These are phyloP conservation scores for Arthonia radiata DNA, from an alignment of 495 filamentous ascomycete genomes.

Conservation along the genomic window DNA sequence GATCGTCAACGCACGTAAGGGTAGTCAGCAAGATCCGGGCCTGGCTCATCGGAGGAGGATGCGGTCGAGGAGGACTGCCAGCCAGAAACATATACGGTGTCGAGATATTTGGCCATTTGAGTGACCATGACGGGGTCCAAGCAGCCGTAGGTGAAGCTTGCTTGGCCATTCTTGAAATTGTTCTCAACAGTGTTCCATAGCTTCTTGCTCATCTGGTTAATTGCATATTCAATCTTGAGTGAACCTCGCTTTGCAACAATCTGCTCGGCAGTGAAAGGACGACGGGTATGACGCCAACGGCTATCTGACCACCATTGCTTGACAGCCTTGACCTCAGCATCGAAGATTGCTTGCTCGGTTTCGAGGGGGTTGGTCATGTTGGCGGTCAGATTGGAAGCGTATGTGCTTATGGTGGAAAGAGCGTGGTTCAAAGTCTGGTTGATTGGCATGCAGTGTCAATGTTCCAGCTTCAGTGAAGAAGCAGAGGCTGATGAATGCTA, in stretches of 20 bases:
- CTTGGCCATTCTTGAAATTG: slow-evolving; percentile 62
- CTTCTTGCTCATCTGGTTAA: slow-evolving; percentile 76
- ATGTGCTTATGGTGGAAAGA: too few species aligned
- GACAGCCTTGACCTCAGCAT: slow-evolving; percentile 59
- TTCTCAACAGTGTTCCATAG: slow-evolving; percentile 72
- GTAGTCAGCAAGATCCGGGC: slow-evolving; percentile 94
- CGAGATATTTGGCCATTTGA: slow-evolving; percentile 96
- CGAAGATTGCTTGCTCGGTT: slow-evolving; percentile 55
- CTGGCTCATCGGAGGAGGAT: slow-evolving; percentile 80
- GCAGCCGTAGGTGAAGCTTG: slow-evolving; percentile 89
- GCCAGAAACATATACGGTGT: slow-evolving; percentile 94
- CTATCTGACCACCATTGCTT: slow-evolving; percentile 86
- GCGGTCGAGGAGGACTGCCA: slow-evolving; percentile 98
- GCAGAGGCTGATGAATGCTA: too few species aligned
- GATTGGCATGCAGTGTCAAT: too few species aligned
- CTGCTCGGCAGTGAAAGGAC: slow-evolving; percentile 86
- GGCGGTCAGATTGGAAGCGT: too few species aligned
- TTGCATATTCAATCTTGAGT: slow-evolving; percentile 76
- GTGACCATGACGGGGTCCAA: slow-evolving; percentile 95
- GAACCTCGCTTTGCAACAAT: slow-evolving; percentile 88
- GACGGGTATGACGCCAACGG: slow-evolving; percentile 77
- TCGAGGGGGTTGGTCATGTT: too few species aligned
- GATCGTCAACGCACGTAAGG: slow-evolving; percentile 44
- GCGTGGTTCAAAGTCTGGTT: too few species aligned
- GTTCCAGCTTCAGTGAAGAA: too few species aligned